Conservation (phyloP, 1,139 yeast genomes). For the Saccharomycopsis crataegensis region DNA sequence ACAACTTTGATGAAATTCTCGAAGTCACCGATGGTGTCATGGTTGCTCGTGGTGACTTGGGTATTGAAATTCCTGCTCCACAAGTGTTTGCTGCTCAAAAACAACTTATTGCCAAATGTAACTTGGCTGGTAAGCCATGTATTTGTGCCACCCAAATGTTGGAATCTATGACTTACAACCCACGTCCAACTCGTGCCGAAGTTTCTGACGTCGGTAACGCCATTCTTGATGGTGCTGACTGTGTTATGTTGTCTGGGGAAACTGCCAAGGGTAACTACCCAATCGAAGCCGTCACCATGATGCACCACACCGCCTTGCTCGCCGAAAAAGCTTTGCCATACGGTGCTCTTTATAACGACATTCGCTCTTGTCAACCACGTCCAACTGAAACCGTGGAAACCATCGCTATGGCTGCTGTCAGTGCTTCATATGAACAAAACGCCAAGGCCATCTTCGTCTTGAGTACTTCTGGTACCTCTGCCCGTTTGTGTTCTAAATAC, state of each 20-base stretch:
- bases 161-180: slow-evolving; percentile 99
- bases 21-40: slow-evolving; percentile 96
- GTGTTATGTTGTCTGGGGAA: slow-evolving; percentile 99
- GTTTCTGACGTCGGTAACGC: slow-evolving; percentile 99
- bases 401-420: slow-evolving; percentile 93
- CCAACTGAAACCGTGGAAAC: slow-evolving; percentile 96
- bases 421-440: slow-evolving; percentile 91
- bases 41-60: slow-evolving; percentile 99
- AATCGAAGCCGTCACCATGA: slow-evolving; percentile 92
- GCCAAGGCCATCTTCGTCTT: slow-evolving; percentile 96
- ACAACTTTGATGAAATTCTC: slow-evolving; percentile 96
- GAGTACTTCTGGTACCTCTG: slow-evolving; percentile 91
- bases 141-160: slow-evolving; percentile 99
- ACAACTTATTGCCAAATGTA: slow-evolving; percentile 98
- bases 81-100: slow-evolving; percentile 98
- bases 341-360: slow-evolving; percentile 78
- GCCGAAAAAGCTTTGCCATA: slow-evolving; percentile 98
- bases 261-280: slow-evolving; percentile 99
- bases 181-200: slow-evolving; percentile 99
- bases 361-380: slow-evolving; percentile 75
- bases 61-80: slow-evolving; percentile 99
- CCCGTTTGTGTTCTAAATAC: slow-evolving; percentile 94
- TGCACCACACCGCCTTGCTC: slow-evolving; percentile 94
- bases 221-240: slow-evolving; percentile 98
- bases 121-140: slow-evolving; percentile 98